These are phyloP conservation scores for Dipteronia sinensis DNA, from an alignment of 345 rosid genomes.

Conservation along the genomic window DNA sequence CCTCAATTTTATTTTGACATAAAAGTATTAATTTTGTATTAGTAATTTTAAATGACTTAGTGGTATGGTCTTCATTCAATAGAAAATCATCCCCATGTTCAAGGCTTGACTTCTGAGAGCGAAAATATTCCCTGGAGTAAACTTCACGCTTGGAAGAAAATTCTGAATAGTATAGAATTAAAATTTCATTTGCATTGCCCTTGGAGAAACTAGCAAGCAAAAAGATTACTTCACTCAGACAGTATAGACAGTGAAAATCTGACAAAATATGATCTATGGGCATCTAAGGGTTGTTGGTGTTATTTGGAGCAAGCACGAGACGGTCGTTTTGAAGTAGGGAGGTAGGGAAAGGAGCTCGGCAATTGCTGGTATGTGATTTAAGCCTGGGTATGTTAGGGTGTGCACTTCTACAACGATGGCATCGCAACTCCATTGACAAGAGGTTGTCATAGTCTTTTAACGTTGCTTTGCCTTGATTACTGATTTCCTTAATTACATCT, in stretches of 20 bases:
- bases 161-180: background rate
- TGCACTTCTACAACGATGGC: conserved; percentile 81
- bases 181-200: background rate
- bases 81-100: background rate
- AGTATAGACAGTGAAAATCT: conserved; percentile 19
- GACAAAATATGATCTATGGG: background rate
- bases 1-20: no score
- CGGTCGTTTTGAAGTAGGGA: conserved; percentile 48
- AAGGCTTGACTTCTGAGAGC: background rate
- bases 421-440: conserved; percentile 75
- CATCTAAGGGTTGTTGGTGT: conserved; percentile 12
- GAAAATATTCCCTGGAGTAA: background rate
- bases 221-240: background rate
- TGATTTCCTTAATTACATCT: conserved; percentile 77
- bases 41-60: background rate
- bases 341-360: conserved; percentile 57
- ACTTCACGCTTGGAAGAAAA: background rate
- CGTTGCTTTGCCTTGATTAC: conserved; percentile 53
- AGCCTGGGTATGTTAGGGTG: conserved; percentile 90
- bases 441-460: conserved; percentile 42
- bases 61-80: background rate
- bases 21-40: background rate
- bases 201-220: background rate
- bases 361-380: conserved; percentile 64
- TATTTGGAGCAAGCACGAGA: conserved; percentile 23